Conservation (phyloP, 2,329 filamentous ascomycete species). For the Xylaria hypoxylon region DNA sequence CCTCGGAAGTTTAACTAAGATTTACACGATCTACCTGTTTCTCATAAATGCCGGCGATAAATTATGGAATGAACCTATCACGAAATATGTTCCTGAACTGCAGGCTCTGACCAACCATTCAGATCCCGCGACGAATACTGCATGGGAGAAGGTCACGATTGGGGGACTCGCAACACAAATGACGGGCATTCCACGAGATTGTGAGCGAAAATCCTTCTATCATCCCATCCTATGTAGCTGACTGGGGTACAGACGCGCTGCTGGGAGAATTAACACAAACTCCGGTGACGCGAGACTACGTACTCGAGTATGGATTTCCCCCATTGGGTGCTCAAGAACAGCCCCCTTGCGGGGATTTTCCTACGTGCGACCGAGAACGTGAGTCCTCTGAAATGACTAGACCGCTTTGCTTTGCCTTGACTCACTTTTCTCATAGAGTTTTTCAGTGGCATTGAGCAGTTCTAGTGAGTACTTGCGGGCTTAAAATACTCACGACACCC, state of each 20-base stretch:
- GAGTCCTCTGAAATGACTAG: constrained; percentile 23
- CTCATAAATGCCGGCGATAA: constrained; percentile 49
- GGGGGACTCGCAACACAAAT: constrained; percentile 47
- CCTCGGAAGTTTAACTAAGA: constrained; percentile 57
- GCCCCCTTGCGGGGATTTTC: constrained; percentile 46
- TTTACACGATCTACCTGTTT: constrained; percentile 55
- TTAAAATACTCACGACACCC: not conserved
- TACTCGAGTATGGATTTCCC: constrained; percentile 48
- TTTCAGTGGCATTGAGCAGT: constrained; percentile 45
- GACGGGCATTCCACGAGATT: constrained; percentile 47
- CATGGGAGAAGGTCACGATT: constrained; percentile 51
- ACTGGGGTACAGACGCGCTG: constrained; percentile 42
- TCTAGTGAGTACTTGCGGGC: constrained; percentile 36
- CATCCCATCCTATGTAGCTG: not conserved
- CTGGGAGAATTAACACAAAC: constrained; percentile 48
- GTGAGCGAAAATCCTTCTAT: constrained; percentile 27
- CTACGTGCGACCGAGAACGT: constrained; percentile 47
- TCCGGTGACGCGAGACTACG: constrained; percentile 39
- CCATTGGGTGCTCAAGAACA: constrained; percentile 44
- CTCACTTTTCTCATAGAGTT: constrained; percentile 43
- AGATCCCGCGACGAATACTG: constrained; percentile 43
- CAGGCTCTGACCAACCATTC: constrained; percentile 42
- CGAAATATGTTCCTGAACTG: constrained; percentile 48
- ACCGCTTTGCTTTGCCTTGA: constrained; percentile 4
- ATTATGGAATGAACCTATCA: constrained; percentile 49